These are phyloP conservation scores for Fusarium aywerte DNA, from an alignment of 2,329 filamentous ascomycete genomes.

Conservation along the genomic window DNA sequence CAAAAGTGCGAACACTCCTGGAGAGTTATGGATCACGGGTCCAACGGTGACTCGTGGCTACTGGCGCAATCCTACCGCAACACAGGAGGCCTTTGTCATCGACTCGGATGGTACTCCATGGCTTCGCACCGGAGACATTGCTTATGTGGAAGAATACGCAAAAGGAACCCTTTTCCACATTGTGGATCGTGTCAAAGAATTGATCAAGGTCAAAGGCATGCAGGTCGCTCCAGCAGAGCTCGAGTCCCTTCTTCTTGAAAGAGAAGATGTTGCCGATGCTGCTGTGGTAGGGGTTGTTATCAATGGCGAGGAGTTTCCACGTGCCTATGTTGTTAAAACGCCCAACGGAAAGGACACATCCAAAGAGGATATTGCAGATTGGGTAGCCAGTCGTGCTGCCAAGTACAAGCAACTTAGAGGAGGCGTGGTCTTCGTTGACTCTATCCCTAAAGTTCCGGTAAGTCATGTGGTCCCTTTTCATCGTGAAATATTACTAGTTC, in stretches of 20 bases:
- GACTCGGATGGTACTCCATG: constrained; percentile 66
- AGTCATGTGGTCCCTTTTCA: constrained; percentile 34
- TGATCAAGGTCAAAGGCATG: constrained; percentile 70
- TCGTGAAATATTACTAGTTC: not conserved
- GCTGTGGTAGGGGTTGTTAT: constrained; percentile 71
- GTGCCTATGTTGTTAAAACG: constrained; percentile 68
- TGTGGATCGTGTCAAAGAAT: constrained; percentile 77
- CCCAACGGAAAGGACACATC: constrained; percentile 32
- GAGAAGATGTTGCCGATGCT: constrained; percentile 65
- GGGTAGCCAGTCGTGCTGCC: constrained; percentile 71
- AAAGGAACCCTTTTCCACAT: constrained; percentile 67
- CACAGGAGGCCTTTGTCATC: constrained; percentile 63
- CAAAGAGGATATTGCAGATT: constrained; percentile 65
- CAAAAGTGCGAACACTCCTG: constrained; percentile 62
- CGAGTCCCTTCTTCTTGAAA: constrained; percentile 53
- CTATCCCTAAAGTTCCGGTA: constrained; percentile 69
- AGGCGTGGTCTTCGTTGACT: constrained; percentile 74
- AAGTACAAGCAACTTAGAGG: constrained; percentile 75
- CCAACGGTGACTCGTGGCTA: constrained; percentile 82
- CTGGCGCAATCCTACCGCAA: constrained; percentile 77
- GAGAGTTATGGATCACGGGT: constrained; percentile 78
- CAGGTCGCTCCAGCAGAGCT: constrained; percentile 68
- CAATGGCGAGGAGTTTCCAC: constrained; percentile 67
- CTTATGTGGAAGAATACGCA: constrained; percentile 70
- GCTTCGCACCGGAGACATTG: constrained; percentile 81